Evolutionary conservation across 2,329 filamentous ascomycete genomes (phyloP).

Genomic region (Colletotrichum sp.): DNA sequence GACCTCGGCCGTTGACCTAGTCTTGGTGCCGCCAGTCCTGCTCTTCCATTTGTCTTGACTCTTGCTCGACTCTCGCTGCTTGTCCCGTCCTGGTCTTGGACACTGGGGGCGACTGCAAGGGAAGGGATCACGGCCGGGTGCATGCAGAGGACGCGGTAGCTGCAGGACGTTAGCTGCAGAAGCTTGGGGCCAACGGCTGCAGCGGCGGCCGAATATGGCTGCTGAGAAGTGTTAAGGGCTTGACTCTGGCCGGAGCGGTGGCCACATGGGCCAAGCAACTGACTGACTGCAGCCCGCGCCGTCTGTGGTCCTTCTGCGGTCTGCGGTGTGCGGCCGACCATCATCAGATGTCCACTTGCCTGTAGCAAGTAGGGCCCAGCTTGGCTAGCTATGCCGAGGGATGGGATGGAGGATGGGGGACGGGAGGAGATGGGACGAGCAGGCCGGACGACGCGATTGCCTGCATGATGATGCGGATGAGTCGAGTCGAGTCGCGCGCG

Average conservation of each 20-base stretch:
- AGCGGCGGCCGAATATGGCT: conserved; percentile 19
- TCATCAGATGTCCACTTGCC: neutral
- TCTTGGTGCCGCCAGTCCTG: neutral
- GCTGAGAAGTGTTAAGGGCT: conserved; percentile 9
- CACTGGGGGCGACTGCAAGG: neutral
- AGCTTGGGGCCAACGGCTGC: conserved; percentile 19
- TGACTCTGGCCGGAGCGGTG: neutral
- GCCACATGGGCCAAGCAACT: conserved; percentile 14
- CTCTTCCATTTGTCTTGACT: neutral
- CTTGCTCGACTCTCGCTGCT: neutral
- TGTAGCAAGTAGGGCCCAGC: neutral
- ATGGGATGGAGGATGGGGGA: neutral
- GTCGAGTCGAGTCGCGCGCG: conserved; percentile 4
- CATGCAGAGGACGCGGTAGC: conserved; percentile 13
- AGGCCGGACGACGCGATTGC: neutral
- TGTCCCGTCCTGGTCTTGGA: neutral
- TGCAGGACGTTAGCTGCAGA: conserved; percentile 18
- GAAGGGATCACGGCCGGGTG: conserved; percentile 13
- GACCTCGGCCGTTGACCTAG: conserved; percentile 1
- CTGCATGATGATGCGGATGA: conserved; percentile 10
- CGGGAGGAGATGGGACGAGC: neutral
- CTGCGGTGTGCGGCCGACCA: neutral
- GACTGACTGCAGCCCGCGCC: neutral
- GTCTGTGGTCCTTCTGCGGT: neutral
- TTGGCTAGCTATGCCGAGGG: neutral